Percentiles rank a stretch among this genome's conserved stretches.
These are phyloP conservation scores for Clarireedia homoeocarpa DNA, from an alignment of 2,329 filamentous ascomycete species.

Conservation along the genomic window DNA sequence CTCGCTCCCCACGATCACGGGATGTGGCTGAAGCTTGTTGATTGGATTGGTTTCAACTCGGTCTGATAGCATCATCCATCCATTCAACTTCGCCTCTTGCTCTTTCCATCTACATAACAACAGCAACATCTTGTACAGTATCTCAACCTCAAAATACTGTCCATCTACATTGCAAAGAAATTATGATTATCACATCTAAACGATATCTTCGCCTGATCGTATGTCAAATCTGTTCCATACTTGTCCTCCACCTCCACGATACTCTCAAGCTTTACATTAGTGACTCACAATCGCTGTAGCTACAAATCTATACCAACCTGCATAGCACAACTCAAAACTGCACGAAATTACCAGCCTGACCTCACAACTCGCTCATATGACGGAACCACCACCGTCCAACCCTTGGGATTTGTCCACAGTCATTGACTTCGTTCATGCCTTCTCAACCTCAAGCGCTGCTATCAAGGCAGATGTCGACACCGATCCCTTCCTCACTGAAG, in stretches of 20 bases:
- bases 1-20: no score
- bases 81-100: no score
- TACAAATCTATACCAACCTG: neutral
- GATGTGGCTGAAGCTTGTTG: no score
- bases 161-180: neutral
- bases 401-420: conserved; percentile 10
- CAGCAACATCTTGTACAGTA: no score
- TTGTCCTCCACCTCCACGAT: no score
- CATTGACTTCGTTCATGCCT: conserved; percentile 8
- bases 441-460: neutral
- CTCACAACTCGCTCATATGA: neutral
- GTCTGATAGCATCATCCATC: no score
- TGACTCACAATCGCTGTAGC: neutral
- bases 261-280: no score
- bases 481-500: no score
- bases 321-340: neutral
- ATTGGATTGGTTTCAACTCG: no score
- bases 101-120: no score
- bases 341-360: neutral
- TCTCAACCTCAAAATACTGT: neutral
- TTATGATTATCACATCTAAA: neutral
- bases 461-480: neutral
- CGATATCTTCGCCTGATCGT: neutral
- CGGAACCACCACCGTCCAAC: neutral
- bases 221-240: neutral